These are phyloP conservation scores for Cladophialophora immunda DNA, from an alignment of 2,329 filamentous ascomycete species.

Conservation along the genomic window DNA sequence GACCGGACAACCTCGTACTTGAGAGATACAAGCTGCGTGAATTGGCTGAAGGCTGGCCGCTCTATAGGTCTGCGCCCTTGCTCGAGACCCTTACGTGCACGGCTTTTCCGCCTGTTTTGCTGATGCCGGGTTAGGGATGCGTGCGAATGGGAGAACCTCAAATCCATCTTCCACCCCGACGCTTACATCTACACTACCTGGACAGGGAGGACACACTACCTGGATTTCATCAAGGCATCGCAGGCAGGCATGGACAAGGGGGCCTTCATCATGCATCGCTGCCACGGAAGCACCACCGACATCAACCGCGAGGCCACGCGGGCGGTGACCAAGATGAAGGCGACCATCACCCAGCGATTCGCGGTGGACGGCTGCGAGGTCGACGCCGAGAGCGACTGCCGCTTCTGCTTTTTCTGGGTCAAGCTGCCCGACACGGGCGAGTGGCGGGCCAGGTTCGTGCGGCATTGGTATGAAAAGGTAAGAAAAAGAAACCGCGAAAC, in stretches of 20 bases:
- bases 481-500: not conserved
- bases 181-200: conserved; percentile 62
- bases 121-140: conserved; percentile 48
- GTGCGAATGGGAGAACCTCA: conserved; percentile 63
- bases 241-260: conserved; percentile 60
- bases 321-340: conserved; percentile 64
- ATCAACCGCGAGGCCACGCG: conserved; percentile 50
- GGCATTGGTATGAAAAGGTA: conserved; percentile 62
- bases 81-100: not conserved
- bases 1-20: conserved; percentile 53
- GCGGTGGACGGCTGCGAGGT: conserved; percentile 40
- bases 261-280: conserved; percentile 67
- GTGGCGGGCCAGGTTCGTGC: conserved; percentile 47
- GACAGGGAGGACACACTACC: conserved; percentile 55
- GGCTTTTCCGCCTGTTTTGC: not conserved
- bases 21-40: conserved; percentile 59
- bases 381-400: conserved; percentile 40
- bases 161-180: conserved; percentile 59
- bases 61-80: conserved; percentile 54
- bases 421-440: conserved; percentile 25
- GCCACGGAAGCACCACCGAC: conserved; percentile 59
- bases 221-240: conserved; percentile 60
- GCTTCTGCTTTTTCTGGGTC: conserved; percentile 39
- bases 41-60: conserved; percentile 61
- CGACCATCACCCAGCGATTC: conserved; percentile 63